Conservation (phyloP, 2,329 filamentous ascomycete species). For the Biscogniauxia sp. region DNA sequence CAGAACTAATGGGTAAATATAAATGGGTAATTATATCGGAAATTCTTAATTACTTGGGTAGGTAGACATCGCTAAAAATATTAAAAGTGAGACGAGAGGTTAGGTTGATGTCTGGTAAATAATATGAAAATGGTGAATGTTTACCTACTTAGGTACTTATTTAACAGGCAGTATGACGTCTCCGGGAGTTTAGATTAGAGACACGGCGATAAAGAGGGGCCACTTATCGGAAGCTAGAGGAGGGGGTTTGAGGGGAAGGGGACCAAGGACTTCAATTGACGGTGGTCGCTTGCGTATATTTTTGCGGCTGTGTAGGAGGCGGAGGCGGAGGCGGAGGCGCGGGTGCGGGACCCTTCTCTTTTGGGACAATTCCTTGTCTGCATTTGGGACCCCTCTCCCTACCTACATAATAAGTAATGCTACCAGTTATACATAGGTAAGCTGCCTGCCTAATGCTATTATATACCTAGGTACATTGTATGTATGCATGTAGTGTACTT, state of each 20-base stretch:
- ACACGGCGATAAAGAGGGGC: not conserved
- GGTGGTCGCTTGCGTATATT: slow-evolving; percentile 14
- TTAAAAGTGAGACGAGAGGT: too few species aligned
- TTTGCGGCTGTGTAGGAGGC: slow-evolving; percentile 24
- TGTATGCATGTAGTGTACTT: too few species aligned
- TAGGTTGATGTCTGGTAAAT: too few species aligned
- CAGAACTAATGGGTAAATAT: too few species aligned
- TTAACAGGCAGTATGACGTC: not conserved
- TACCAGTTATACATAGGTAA: too few species aligned
- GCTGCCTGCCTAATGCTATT: too few species aligned
- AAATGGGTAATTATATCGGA: too few species aligned
- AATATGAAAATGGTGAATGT: too few species aligned
- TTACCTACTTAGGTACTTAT: not conserved
- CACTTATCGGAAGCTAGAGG: not conserved
- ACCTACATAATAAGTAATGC: too few species aligned
- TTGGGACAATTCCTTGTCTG: not conserved
- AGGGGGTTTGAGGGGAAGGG: not conserved
- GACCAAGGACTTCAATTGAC: not conserved
- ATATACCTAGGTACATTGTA: too few species aligned
- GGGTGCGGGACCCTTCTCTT: not conserved
- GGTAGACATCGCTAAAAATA: too few species aligned
- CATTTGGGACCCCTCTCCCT: not conserved
- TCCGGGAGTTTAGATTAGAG: not conserved
- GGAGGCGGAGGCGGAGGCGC: slow-evolving; percentile 10
- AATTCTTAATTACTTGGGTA: too few species aligned